Percentiles rank a stretch among this genome's conserved stretches.
phyloP scores from a whole-genome alignment of 2,329 filamentous ascomycete genomes.

The Alternaria brassicicola region DNA sequence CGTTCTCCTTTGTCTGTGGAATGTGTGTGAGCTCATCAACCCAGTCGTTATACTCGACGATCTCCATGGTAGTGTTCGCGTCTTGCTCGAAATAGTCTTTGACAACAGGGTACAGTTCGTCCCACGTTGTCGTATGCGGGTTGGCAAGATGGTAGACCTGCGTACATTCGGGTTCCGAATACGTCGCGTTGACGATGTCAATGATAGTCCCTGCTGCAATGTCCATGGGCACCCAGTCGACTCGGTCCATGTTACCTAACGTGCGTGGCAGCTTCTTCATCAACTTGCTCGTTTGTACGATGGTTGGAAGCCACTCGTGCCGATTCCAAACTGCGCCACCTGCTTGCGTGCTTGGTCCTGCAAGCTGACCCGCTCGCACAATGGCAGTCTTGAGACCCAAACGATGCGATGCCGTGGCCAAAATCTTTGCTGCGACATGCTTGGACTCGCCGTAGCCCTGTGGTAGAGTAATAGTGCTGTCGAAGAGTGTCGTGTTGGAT shows the following conservation, averaged over 20 bases:
- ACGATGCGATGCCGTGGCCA: slow-evolving; percentile 36
- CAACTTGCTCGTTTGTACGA: slow-evolving; percentile 28
- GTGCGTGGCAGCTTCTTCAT: slow-evolving; percentile 30
- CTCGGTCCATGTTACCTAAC: slow-evolving; percentile 16
- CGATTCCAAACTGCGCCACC: slow-evolving; percentile 31
- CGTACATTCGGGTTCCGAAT: background rate
- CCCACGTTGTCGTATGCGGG: background rate
- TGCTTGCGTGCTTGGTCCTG: slow-evolving; percentile 27
- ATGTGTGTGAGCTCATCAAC: background rate
- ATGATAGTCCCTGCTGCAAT: background rate
- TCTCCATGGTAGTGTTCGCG: background rate
- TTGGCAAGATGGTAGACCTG: slow-evolving; percentile 9
- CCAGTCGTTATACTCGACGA: background rate
- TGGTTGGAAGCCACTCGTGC: slow-evolving; percentile 37
- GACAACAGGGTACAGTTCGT: background rate
- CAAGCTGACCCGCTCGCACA: slow-evolving; percentile 40
- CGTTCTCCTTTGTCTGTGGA: slow-evolving; percentile 2
- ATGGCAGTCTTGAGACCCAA: slow-evolving; percentile 31
- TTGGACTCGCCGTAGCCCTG: slow-evolving; percentile 51
- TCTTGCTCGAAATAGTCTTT: background rate
- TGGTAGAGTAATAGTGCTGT: slow-evolving; percentile 34
- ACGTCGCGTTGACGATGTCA: background rate
- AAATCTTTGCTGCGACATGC: slow-evolving; percentile 43
- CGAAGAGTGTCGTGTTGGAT: slow-evolving; percentile 33
- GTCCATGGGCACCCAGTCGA: slow-evolving; percentile 39